Conservation (phyloP, 257 asterid genomes). For the Solanum ahanhuiri region DNA sequence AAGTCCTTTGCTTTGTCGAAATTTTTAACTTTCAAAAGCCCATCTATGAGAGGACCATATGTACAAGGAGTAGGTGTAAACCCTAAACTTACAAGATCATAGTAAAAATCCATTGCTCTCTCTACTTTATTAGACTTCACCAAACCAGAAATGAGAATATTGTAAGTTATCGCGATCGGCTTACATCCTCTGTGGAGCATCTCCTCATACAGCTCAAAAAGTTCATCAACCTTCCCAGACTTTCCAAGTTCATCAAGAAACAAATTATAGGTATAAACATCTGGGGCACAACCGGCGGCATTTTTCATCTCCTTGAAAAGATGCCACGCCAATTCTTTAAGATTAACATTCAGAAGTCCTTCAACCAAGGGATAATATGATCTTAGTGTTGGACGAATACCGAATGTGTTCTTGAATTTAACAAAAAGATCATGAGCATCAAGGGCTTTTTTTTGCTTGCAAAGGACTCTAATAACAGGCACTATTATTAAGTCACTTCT, state of each 20-base stretch:
- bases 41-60: constrained; percentile 90
- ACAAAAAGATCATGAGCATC: constrained; percentile 51
- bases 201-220: constrained; percentile 56
- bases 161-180: constrained; percentile 66
- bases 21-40: constrained; percentile 55
- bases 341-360: constrained; percentile 70
- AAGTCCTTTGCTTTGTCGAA: constrained; percentile 57
- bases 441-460: constrained; percentile 63
- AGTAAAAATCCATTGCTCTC: constrained; percentile 63
- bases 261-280: constrained; percentile 66
- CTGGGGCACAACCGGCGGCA: constrained; percentile 46
- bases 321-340: constrained; percentile 53
- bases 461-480: constrained; percentile 47
- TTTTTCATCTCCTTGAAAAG: constrained; percentile 61
- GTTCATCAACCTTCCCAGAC: constrained; percentile 55
- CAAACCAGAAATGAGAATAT: constrained; percentile 77
- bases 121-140: constrained; percentile 59
- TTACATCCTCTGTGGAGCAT: constrained; percentile 59
- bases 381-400: constrained; percentile 38
- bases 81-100: constrained; percentile 69
- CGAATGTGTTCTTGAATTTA: constrained; percentile 38
- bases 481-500: constrained; percentile 52
- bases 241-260: constrained; percentile 80
- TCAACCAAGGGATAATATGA: constrained; percentile 52
- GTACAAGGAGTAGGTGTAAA: constrained; percentile 90